phyloP scores from a whole-genome alignment of 2,329 filamentous ascomycete genomes.

The Orbilia ellipsospora region DNA sequence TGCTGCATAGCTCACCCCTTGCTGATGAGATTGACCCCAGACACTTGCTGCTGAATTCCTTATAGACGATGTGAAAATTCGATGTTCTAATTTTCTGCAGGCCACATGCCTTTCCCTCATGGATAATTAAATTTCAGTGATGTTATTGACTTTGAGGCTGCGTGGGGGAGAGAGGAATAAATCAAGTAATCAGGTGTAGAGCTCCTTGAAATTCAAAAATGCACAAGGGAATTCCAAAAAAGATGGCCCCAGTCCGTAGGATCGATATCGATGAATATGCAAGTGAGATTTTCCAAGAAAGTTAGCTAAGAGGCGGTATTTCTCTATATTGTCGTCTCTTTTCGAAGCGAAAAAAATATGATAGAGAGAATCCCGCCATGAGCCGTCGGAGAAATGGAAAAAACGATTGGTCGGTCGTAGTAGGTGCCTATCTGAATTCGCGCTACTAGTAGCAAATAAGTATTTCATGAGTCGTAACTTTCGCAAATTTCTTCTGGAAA shows the following conservation, averaged over 20 bases:
- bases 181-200: constrained; percentile 29
- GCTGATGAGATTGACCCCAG: constrained; percentile 31
- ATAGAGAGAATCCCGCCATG: constrained; percentile 26
- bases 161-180: constrained; percentile 18
- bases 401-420: not conserved
- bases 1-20: constrained; percentile 46
- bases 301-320: not conserved
- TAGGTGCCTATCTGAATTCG: not conserved
- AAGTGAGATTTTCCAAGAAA: constrained; percentile 43
- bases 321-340: not conserved
- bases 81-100: constrained; percentile 11
- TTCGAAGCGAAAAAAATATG: not conserved
- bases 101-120: constrained; percentile 14
- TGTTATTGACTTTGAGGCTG: not conserved
- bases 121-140: constrained; percentile 11
- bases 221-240: not conserved
- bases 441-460: not conserved
- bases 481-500: constrained; percentile 39
- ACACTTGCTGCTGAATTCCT: constrained; percentile 12
- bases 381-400: constrained; percentile 32
- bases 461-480: constrained; percentile 9
- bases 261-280: constrained; percentile 25
- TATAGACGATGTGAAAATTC: constrained; percentile 27
- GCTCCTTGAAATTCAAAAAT: constrained; percentile 20
- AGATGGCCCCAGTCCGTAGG: not conserved